These are phyloP conservation scores for Cryptosporidium bovis DNA, from an alignment of 169 alveolate genomes.

Conservation along the genomic window DNA sequence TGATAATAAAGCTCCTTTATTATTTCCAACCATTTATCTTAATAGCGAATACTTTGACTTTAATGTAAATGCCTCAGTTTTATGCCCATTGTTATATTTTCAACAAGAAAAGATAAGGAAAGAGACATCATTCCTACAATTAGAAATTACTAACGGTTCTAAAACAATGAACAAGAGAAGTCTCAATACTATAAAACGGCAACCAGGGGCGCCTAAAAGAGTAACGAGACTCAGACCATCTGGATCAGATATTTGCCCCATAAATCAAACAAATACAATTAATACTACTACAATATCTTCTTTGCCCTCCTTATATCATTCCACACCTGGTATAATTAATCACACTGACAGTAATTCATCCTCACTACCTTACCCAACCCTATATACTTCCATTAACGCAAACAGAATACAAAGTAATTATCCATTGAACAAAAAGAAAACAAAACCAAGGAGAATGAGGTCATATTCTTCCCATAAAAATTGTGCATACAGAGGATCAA, in stretches of 20 bases:
- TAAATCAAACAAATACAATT: background rate
- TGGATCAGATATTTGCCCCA: background rate
- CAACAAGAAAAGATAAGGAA: background rate
- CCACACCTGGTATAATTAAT: too few relatives aligned
- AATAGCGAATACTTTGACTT: constrained; percentile 37
- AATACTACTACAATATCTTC: background rate
- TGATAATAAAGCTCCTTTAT: background rate
- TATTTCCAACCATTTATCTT: constrained; percentile 26
- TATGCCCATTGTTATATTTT: constrained; percentile 12
- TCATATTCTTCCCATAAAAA: background rate
- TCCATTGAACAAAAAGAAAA: background rate
- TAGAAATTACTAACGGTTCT: background rate
- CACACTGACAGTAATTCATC: too few relatives aligned
- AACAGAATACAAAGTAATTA: background rate
- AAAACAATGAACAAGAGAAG: constrained; percentile 12
- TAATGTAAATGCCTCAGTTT: background rate
- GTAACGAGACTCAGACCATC: constrained; percentile 55
- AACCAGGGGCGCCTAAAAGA: constrained; percentile 69
- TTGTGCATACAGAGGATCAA: too few relatives aligned
- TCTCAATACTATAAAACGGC: background rate
- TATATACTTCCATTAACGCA: too few relatives aligned
- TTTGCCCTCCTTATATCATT: too few relatives aligned
- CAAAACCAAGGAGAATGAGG: background rate
- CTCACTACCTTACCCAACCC: too few relatives aligned
- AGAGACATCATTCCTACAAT: background rate